These are phyloP conservation scores for Pyrus communis DNA, from an alignment of 306 rosid genomes.

Conservation along the genomic window DNA sequence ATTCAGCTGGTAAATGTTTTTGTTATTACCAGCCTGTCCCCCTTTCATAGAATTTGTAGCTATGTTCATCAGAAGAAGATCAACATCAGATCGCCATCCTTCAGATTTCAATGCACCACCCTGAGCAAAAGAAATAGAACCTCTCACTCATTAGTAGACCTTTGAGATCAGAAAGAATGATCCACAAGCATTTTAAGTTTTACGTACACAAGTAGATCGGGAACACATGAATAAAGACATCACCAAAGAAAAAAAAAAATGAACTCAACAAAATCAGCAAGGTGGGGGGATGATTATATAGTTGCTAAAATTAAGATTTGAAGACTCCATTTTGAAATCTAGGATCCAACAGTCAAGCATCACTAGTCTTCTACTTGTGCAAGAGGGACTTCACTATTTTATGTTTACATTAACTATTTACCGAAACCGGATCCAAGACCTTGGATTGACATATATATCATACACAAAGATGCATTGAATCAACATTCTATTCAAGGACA, in stretches of 20 bases:
- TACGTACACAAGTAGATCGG: background rate
- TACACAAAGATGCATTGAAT: background rate
- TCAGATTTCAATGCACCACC: slow-evolving; percentile 60
- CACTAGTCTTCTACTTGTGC: background rate
- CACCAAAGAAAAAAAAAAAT: background rate
- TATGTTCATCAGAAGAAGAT: slow-evolving; percentile 44
- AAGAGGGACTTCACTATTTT: background rate
- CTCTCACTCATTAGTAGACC: background rate
- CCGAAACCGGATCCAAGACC: background rate
- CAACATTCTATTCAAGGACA: background rate
- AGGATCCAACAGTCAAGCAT: background rate
- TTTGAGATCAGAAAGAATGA: background rate
- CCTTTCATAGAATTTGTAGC: slow-evolving; percentile 48
- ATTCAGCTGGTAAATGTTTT: slow-evolving; percentile 29
- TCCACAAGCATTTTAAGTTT: background rate
- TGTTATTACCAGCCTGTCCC: slow-evolving; percentile 38
- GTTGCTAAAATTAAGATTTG: background rate
- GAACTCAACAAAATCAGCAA: background rate
- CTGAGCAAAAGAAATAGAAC: slow-evolving; percentile 32
- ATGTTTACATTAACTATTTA: background rate
- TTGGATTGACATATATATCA: background rate
- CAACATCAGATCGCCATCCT: slow-evolving; percentile 56
- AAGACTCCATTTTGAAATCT: background rate
- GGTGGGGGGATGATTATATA: background rate
- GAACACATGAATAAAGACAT: background rate